These are phyloP conservation scores for Debaryomyces robertsiae DNA, from an alignment of 1,139 yeast species.

Conservation along the genomic window DNA sequence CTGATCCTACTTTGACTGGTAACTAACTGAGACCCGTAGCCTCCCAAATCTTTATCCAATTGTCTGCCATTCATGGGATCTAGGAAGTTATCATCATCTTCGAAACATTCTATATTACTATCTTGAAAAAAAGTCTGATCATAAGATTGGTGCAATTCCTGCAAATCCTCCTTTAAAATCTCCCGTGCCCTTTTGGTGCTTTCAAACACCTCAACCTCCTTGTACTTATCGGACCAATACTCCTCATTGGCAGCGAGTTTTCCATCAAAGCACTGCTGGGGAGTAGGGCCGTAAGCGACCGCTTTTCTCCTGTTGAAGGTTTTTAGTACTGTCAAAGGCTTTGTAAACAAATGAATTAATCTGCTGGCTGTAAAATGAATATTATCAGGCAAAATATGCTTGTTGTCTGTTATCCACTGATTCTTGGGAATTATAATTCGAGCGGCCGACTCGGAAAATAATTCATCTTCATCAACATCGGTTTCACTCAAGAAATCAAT, in stretches of 20 bases:
- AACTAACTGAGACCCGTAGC: constrained; percentile 20
- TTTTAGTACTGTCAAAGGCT: constrained; percentile 69
- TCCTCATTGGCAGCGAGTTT: constrained; percentile 14
- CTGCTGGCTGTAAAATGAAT: constrained; percentile 69
- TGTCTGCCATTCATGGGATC: constrained; percentile 11
- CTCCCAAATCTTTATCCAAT: background rate
- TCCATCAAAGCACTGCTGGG: background rate
- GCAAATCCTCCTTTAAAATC: constrained; percentile 20
- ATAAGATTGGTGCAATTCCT: constrained; percentile 19
- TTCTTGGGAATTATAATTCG: constrained; percentile 35
- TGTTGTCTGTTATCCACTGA: constrained; percentile 35
- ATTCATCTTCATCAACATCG: constrained; percentile 40
- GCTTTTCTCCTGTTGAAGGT: constrained; percentile 47
- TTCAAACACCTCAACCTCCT: constrained; percentile 15
- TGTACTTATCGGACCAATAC: constrained; percentile 16
- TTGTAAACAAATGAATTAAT: constrained; percentile 68
- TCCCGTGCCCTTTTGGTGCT: constrained; percentile 19
- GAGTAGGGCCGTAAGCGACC: background rate
- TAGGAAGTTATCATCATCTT: constrained; percentile 7
- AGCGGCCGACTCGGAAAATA: constrained; percentile 41
- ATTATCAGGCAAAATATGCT: constrained; percentile 69
- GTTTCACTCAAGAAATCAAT: constrained; percentile 54
- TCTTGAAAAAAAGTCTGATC: constrained; percentile 17
- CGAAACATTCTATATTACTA: constrained; percentile 5
- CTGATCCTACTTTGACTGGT: constrained; percentile 45